phyloP scores from a whole-genome alignment of 2,329 filamentous ascomycete species.

The Botrytis byssoidea region DNA sequence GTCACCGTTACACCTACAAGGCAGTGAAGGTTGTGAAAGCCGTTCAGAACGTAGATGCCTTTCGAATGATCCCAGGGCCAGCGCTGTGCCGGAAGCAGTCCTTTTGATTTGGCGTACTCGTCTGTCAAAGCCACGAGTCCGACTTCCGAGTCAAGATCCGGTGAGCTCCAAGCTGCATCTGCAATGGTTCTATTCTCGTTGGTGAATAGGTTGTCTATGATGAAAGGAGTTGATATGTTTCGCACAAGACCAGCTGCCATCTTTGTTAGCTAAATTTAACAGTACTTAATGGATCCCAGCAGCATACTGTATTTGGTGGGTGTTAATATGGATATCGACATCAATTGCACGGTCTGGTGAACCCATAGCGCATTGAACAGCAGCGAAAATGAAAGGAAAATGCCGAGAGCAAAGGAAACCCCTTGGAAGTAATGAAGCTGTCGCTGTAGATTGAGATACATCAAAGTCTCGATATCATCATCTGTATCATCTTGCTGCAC shows the following conservation, averaged over 20 bases:
- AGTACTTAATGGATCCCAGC: neutral
- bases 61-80: constrained; percentile 17
- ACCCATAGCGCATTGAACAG: neutral
- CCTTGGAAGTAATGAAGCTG: neutral
- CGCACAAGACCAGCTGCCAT: constrained; percentile 8
- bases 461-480: neutral
- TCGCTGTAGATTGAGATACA: neutral
- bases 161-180: constrained; percentile 3
- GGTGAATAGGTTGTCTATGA: constrained; percentile 2
- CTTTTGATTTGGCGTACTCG: constrained; percentile 1
- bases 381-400: neutral
- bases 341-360: neutral
- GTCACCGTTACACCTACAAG: neutral
- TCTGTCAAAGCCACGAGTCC: constrained; percentile 10
- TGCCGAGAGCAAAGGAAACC: neutral
- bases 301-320: neutral
- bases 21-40: constrained; percentile 17
- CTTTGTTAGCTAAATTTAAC: neutral
- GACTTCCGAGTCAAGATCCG: constrained; percentile 6
- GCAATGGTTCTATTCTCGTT: neutral
- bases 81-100: constrained; percentile 3
- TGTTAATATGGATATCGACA: neutral
- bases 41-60: constrained; percentile 13
- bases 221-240: constrained; percentile 3
- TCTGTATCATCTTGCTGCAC: neutral